Base-by-base conservation (phyloP, 2,329 filamentous ascomycete species). In the Ophiocordyceps camponoti-rufipedis region DNA sequence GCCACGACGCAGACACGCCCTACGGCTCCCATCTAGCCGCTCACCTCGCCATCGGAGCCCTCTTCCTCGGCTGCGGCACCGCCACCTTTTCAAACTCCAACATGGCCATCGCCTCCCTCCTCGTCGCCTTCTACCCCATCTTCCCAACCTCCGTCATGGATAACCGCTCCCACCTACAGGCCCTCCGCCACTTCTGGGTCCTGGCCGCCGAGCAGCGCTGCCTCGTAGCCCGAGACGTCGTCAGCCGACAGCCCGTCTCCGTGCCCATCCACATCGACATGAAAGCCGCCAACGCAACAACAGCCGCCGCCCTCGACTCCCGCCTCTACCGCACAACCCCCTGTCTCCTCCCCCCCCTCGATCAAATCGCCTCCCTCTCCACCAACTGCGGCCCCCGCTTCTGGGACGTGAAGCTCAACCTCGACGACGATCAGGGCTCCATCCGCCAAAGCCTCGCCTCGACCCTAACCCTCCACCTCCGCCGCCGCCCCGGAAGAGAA, bases 111-210 rank as follows among this genome's bases (percentile, higher is more conserved):
- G 89, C 86, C 1, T 78, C 85, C 12, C 70, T 98, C 7, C 75
- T 98, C 8, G 81, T 91, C 41, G 82, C 91, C 1, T 94, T 98
- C 60, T 98, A 98, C 56, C 91, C 91, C 0, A 72, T 95, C 18
- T 95, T 94, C 58, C 91, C 91, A 0, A 82, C 77, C 10, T 82
- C 78, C 29, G 85, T 96, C 2, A 82, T 94, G 55, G 91, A 98
- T 64, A 96, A 96, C 57, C 82, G 85, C 51, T 87, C 86, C 11
- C 91, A 98, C 55, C 71, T 98, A 6, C 91, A 98, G 65, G 91
- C 93, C 4, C 91, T 98, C 66, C 79, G 93, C 5, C 89, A 98
- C 62, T 84, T 98, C 56, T 98, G 91, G 91, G 89, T 94, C 11
- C 71, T 98, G 4, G 91, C 91, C 1, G 82, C 85, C 0, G 91